Conservation (phyloP, 2,329 filamentous ascomycete genomes). For the Penicillium sclerotiorum region DNA sequence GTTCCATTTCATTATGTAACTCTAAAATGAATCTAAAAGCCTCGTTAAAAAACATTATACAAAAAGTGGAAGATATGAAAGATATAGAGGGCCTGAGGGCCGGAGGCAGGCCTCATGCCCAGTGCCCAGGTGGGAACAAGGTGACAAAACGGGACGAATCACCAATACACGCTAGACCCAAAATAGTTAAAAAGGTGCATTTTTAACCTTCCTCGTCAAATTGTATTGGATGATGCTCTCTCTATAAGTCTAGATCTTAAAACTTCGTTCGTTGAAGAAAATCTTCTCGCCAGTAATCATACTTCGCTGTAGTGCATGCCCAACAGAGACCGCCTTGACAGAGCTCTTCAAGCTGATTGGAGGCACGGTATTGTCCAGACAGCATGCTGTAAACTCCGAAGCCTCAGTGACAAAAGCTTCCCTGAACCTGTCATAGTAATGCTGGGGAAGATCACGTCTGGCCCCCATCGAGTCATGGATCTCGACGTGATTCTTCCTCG, state of each 20-base stretch:
- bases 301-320: conserved; percentile 58
- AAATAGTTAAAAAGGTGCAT: too few species aligned
- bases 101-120: too few species aligned
- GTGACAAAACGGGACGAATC: too few species aligned
- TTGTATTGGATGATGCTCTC: too few species aligned
- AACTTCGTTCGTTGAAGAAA: conserved; percentile 33
- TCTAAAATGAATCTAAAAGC: too few species aligned
- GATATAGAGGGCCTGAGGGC: too few species aligned
- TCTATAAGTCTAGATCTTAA: background rate
- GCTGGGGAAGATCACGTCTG: conserved; percentile 58
- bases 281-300: conserved; percentile 57
- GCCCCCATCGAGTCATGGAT: conserved; percentile 57
- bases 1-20: too few species aligned
- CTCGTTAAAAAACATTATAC: too few species aligned
- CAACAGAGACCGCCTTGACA: conserved; percentile 59
- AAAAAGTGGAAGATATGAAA: too few species aligned
- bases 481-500: conserved; percentile 56
- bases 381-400: conserved; percentile 62
- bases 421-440: conserved; percentile 65
- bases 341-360: conserved; percentile 60
- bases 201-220: too few species aligned
- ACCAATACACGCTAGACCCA: too few species aligned
- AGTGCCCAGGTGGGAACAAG: too few species aligned
- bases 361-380: conserved; percentile 56
- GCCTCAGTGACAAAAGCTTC: conserved; percentile 64